A percentile compares a stretch with the other conserved stretches of the same genome.
Evolutionary conservation across 2,329 filamentous ascomycete species (phyloP).

Genomic region (Aspergillus sp.): DNA sequence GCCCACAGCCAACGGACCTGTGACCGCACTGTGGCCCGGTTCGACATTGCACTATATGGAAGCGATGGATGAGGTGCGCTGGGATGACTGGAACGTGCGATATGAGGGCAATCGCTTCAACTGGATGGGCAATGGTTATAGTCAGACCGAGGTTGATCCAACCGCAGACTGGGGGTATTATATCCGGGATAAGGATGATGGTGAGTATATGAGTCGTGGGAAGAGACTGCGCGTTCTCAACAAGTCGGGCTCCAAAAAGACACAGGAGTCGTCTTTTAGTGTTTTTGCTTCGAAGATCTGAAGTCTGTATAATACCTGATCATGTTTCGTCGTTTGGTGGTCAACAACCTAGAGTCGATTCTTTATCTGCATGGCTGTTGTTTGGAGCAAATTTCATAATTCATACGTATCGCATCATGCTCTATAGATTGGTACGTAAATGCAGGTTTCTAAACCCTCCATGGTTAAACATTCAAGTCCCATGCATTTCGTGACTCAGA

Average conservation of each 20-base stretch:
- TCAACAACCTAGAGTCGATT: too few relatives aligned
- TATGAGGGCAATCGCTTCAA: conserved; percentile 17
- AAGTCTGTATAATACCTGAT: neutral
- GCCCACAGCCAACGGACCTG: conserved; percentile 21
- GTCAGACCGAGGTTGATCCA: conserved; percentile 13
- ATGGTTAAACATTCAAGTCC: too few relatives aligned
- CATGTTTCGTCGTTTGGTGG: too few relatives aligned
- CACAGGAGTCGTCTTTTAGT: neutral
- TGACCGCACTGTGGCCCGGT: conserved; percentile 21
- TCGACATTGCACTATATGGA: conserved; percentile 23
- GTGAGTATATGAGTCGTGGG: conserved; percentile 6
- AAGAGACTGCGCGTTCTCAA: neutral
- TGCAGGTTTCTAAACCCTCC: too few relatives aligned
- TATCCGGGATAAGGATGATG: conserved; percentile 23
- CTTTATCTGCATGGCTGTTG: too few relatives aligned
- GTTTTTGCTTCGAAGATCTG: neutral
- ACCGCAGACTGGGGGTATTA: conserved; percentile 17
- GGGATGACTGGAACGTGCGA: conserved; percentile 21
- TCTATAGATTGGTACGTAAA: too few relatives aligned
- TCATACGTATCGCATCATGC: too few relatives aligned
- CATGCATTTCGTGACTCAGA: too few relatives aligned
- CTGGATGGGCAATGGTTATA: conserved; percentile 20
- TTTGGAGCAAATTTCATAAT: too few relatives aligned
- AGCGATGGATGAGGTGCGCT: conserved; percentile 13
- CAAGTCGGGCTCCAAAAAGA: neutral